phyloP scores from a whole-genome alignment of 2,329 filamentous ascomycete genomes.

The Diaporthe sp. region DNA sequence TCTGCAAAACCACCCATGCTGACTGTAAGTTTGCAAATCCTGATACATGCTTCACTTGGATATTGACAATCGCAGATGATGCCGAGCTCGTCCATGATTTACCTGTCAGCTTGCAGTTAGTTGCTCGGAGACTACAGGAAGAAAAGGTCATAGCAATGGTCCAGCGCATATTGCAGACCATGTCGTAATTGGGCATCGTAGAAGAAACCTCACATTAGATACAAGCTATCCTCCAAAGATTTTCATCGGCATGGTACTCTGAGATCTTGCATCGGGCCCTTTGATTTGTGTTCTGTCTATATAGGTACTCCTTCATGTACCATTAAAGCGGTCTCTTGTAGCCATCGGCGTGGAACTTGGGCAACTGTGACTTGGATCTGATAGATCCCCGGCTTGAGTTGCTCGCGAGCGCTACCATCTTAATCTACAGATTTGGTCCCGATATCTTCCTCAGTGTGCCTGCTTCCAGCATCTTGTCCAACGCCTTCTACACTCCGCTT shows the following conservation, averaged over 20 bases:
- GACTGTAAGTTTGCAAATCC: conserved; percentile 55
- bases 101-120: conserved; percentile 56
- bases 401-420: background rate
- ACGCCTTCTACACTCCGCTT: conserved; percentile 39
- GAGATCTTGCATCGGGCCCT: background rate
- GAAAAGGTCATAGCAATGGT: conserved; percentile 55
- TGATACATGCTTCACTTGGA: background rate
- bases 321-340: background rate
- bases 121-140: conserved; percentile 56
- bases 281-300: background rate
- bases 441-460: background rate
- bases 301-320: background rate
- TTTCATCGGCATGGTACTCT: background rate
- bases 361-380: background rate
- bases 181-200: background rate
- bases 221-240: no score
- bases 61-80: conserved; percentile 51
- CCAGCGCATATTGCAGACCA: conserved; percentile 41
- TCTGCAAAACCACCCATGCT: conserved; percentile 53
- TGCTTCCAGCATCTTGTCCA: background rate
- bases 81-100: conserved; percentile 54
- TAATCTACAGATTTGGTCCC: background rate
- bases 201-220: no score
- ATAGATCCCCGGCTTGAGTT: background rate
- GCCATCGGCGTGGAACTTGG: background rate